Evolutionary conservation across 768 basidiomycete genomes (phyloP), one percentile per base, ranked within the genome.

Genomic region (Dendrothele bispora): DNA sequence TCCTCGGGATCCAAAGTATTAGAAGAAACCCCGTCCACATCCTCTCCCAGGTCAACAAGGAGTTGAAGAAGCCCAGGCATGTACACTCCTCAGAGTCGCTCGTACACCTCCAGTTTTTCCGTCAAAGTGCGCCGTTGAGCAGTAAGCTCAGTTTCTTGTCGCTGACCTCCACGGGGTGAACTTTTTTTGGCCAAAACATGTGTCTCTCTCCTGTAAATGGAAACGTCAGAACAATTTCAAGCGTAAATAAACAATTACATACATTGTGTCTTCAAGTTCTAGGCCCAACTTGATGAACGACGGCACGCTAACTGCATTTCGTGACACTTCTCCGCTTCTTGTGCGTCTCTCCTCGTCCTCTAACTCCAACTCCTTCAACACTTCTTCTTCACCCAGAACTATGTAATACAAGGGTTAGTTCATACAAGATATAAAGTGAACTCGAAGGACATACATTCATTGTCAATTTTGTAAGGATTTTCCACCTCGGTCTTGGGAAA

Each of bases 201-300:
- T n/a, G 30, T 32, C n/a, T 32, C 30, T 32, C n/a, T 32, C 30
- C 10, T n/a, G 10, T 32, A n/a, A 10, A 32, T 32, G n/a, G 10
- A 32, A 32, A n/a, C n/a, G 10, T 10, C n/a, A 10, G 10, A 32
- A 10, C 30, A 32, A 10, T 32, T 32, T 32, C 30, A 10, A 10
- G 10, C n/a, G 10, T 10, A 32, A 32, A 32, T 32, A 32, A 32
- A 10, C n/a, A 10, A 32, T 29, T 7, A 56, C 54, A 7, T 53
- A 59, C 58, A 55, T 55, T 8, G 39, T 17, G 10, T 57, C 56
- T 30, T 59, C 54, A 2, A 59, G n/a, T 8, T 57, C 54, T 20
- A 59, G 37, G 4, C 45, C 56, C 20, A 59, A 15, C 24, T 29
- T 21, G 7, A 59, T n/a, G 30, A 59, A 59, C 6, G n/a, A n/a